Conservation (phyloP, 768 basidiomycete species). For the Boletellus ananiceps region DNA sequence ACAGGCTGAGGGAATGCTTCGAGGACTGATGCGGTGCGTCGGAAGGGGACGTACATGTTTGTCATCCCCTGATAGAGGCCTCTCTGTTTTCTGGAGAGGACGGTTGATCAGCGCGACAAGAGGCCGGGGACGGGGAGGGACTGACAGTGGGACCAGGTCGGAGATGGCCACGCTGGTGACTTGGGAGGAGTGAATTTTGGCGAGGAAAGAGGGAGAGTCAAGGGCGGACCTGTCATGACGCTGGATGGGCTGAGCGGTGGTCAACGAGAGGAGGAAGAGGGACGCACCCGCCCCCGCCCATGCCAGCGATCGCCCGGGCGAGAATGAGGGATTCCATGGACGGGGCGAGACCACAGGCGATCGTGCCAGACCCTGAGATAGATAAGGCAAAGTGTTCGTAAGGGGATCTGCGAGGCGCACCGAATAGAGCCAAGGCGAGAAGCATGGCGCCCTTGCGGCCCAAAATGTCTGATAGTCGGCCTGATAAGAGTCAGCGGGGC, state of each 20-base stretch:
- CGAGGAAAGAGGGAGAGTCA: slow-evolving; percentile 6
- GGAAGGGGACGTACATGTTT: slow-evolving; percentile 58
- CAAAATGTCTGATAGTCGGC: slow-evolving; percentile 78
- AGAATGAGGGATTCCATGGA: slow-evolving; percentile 80
- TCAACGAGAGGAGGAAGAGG: not conserved
- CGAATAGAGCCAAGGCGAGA: slow-evolving; percentile 77
- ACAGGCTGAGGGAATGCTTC: slow-evolving; percentile 47
- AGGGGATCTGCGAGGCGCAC: slow-evolving; percentile 37
- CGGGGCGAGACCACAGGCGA: slow-evolving; percentile 81
- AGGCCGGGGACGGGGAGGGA: slow-evolving; percentile 9
- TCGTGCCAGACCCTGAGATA: slow-evolving; percentile 67
- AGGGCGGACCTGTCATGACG: slow-evolving; percentile 71
- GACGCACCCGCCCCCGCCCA: slow-evolving; percentile 87
- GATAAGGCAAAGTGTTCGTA: slow-evolving; percentile 13
- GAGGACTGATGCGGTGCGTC: slow-evolving; percentile 4
- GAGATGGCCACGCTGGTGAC: slow-evolving; percentile 81
- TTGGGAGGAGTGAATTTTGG: slow-evolving; percentile 34
- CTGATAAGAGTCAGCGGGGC: slow-evolving; percentile 37
- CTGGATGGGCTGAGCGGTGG: slow-evolving; percentile 36
- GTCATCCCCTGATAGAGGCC: slow-evolving; percentile 91
- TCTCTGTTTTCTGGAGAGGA: slow-evolving; percentile 60
- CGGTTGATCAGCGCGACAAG: not conserved
- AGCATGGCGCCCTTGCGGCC: slow-evolving; percentile 87
- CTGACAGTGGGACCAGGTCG: slow-evolving; percentile 86
- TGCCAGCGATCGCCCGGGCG: slow-evolving; percentile 82